Conservation (phyloP, 2,329 filamentous ascomycete genomes). For the Colletotrichum tanaceti region DNA sequence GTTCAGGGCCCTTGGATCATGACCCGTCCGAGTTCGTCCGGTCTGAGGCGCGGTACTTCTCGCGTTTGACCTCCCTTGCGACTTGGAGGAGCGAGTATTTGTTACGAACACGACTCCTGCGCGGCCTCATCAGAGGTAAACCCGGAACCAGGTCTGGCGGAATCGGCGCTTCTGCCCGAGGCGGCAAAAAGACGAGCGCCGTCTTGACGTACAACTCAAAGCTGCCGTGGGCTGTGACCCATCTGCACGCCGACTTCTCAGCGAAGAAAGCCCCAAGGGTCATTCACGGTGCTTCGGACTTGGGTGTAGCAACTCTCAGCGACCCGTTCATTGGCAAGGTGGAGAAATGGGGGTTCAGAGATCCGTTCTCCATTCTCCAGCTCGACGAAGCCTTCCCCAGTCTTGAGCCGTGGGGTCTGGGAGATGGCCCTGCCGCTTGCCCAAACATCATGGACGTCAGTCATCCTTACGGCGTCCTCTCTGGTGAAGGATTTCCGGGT, state of each 20-base stretch:
- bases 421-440: slow-evolving; percentile 79
- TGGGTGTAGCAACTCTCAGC: slow-evolving; percentile 82
- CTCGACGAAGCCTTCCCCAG: slow-evolving; percentile 82
- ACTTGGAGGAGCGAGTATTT: slow-evolving; percentile 98
- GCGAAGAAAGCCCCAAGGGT: slow-evolving; percentile 79
- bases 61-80: slow-evolving; percentile 82
- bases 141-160: slow-evolving; percentile 69
- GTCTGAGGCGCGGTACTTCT: slow-evolving; percentile 82
- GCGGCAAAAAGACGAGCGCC: slow-evolving; percentile 73
- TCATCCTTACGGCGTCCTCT: slow-evolving; percentile 83
- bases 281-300: slow-evolving; percentile 84
- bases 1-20: slow-evolving; percentile 55
- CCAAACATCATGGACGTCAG: slow-evolving; percentile 94
- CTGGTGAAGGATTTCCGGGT: slow-evolving; percentile 87
- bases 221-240: slow-evolving; percentile 81
- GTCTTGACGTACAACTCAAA: slow-evolving; percentile 89
- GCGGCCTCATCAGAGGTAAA: slow-evolving; percentile 85
- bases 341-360: slow-evolving; percentile 84
- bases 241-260: slow-evolving; percentile 81
- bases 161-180: slow-evolving; percentile 63
- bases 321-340: slow-evolving; percentile 82
- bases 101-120: slow-evolving; percentile 82
- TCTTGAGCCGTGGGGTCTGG: slow-evolving; percentile 80
- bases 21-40: slow-evolving; percentile 67
- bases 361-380: slow-evolving; percentile 79